These are phyloP conservation scores for Glycine latifolia DNA, from an alignment of 306 rosid species.

Conservation along the genomic window DNA sequence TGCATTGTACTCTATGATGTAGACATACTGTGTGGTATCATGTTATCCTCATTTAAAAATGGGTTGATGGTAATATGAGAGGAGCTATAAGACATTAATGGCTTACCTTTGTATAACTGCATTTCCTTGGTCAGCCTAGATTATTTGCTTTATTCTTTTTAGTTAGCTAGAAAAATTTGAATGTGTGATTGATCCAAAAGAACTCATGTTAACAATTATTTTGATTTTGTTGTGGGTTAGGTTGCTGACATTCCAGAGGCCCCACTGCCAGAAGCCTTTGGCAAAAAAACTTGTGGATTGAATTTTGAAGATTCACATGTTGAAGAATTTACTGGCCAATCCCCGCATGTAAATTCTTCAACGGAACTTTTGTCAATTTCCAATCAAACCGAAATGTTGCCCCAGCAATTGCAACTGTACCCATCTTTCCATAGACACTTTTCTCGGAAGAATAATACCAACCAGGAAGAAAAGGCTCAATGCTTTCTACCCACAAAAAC, in stretches of 20 bases:
- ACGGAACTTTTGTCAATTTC: constrained; percentile 40
- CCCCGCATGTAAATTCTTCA: constrained; percentile 43
- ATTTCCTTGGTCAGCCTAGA: neutral
- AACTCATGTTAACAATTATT: constrained; percentile 3
- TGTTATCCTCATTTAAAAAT: no score
- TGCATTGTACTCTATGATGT: no score
- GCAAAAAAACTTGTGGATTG: constrained; percentile 46
- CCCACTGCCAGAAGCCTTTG: constrained; percentile 65
- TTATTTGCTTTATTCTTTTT: constrained; percentile 31
- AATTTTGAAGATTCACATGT: constrained; percentile 44
- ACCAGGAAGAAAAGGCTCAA: constrained; percentile 46
- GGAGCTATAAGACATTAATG: no score
- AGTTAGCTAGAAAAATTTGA: constrained; percentile 29
- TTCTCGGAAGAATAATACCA: constrained; percentile 47
- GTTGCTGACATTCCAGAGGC: constrained; percentile 75
- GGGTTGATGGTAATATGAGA: no score
- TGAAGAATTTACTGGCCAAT: neutral
- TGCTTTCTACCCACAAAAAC: constrained; percentile 38
- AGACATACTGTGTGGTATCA: no score
- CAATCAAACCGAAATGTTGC: constrained; percentile 42
- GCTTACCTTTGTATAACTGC: no score
- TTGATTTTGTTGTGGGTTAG: constrained; percentile 47
- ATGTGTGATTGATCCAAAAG: constrained; percentile 14
- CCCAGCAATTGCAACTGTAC: constrained; percentile 42
- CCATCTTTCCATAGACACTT: constrained; percentile 53